These are phyloP conservation scores for Capsella bursapastoris DNA, from an alignment of 345 rosid species.

Conservation along the genomic window DNA sequence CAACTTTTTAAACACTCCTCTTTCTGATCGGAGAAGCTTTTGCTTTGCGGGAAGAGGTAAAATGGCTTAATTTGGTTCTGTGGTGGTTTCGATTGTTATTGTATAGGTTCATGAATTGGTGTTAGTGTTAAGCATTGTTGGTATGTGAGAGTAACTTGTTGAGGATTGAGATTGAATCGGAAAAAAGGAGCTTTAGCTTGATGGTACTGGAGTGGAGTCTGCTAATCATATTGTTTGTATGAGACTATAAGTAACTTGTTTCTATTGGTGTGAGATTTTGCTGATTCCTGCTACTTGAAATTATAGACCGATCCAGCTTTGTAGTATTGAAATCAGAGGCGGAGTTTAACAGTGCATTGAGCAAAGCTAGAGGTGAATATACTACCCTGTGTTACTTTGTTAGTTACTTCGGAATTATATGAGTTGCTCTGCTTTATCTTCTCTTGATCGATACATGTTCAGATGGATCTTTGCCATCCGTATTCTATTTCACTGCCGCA, in stretches of 20 bases:
- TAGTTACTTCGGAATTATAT: conserved; percentile 2
- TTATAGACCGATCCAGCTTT: conserved; percentile 52
- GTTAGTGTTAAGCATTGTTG: not conserved
- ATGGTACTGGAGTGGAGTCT: not conserved
- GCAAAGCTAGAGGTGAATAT: conserved; percentile 59
- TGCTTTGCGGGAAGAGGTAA: conserved; percentile 33
- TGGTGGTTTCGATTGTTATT: not conserved
- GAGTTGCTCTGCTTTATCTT: not conserved
- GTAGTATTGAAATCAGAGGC: conserved; percentile 60
- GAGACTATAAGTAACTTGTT: not conserved
- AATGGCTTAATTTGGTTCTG: not conserved
- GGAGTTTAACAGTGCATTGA: conserved; percentile 55
- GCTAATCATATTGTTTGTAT: not conserved
- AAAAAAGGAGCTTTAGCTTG: not conserved
- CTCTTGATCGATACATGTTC: conserved; percentile 10
- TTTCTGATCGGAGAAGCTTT: conserved; percentile 37
- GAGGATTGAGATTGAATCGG: not conserved
- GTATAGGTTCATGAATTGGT: not conserved
- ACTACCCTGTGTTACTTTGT: not conserved
- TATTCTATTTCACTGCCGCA: conserved; percentile 78
- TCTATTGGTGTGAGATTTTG: not conserved
- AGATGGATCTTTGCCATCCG: conserved; percentile 66
- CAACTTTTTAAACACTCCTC: conserved; percentile 33
- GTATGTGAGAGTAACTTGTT: not conserved
- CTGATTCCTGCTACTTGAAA: conserved; percentile 17